Evolutionary conservation across 2,329 filamentous ascomycete species (phyloP), one percentile per base, ranked within the genome.

Genomic region (Biscogniauxia mediterranea): DNA sequence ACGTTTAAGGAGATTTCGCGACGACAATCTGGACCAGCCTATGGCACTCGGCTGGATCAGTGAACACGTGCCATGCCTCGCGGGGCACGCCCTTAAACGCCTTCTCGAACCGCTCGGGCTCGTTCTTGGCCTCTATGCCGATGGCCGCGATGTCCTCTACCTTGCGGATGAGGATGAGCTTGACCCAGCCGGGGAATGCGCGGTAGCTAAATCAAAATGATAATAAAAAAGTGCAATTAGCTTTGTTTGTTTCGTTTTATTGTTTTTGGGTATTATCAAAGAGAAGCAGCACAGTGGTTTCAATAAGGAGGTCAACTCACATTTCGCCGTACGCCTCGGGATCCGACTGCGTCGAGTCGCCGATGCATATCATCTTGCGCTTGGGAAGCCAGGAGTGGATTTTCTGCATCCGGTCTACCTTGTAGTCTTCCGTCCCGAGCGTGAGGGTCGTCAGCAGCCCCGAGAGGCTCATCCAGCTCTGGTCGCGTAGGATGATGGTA

Each of bases 281-380:
- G 23, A 23, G 5, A 5, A 23, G 5, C n/a, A n/a, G n/a, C n/a
- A 23, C 23, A 23, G 2, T 23, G 2, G 23, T 23, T 23, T 23
- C 23, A 23, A 23, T 5, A 23, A 23, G 23, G 28, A 23, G 23
- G 28, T 13, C 7, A 9, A 75, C 81, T 75, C 83, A 93, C 76
- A 92, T 87, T 67, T 93, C 88, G 26, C 89, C 93, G 71, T 97
- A 98, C 0, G 91, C 86, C 74, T 98, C 94, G 0, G 94, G 93
- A 69, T 98, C 94, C 25, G 86, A 89, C 76, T 97, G 94, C 0
- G 93, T 97, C 49, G 89, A 94, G 76, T 98, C 94, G 0, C 94
- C 94, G 66, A 98, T 88, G 67, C 89, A 89, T 64, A 98, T 85
- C 77, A 96, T 89, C 69, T 89, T 90, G 62, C 91, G 83, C 68